A percentile compares a stretch with the other conserved stretches of the same genome.
Evolutionary conservation across 2,329 filamentous ascomycete genomes (phyloP).

Genomic region (Ophiostoma angusticollis): DNA sequence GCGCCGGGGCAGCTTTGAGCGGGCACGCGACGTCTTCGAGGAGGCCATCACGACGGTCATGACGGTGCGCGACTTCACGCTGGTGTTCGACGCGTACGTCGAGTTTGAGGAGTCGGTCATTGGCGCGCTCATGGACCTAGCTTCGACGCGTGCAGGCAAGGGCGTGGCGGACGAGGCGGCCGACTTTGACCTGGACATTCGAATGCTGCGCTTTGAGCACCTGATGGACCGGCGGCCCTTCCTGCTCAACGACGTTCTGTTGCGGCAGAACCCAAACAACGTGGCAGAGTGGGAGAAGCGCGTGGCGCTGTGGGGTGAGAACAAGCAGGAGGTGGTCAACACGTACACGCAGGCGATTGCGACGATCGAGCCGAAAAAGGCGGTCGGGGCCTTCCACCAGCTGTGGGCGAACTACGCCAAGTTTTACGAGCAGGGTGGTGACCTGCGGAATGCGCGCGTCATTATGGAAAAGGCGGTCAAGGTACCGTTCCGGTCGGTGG

Average conservation of each 20-base stretch:
- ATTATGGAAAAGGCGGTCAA: slow-evolving; percentile 98
- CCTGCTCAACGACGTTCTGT: slow-evolving; percentile 85
- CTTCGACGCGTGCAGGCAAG: slow-evolving; percentile 66
- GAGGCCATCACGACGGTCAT: slow-evolving; percentile 96
- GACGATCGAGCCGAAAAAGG: slow-evolving; percentile 87
- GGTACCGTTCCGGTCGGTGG: slow-evolving; percentile 95
- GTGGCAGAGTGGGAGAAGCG: slow-evolving; percentile 96
- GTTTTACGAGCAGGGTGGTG: slow-evolving; percentile 82
- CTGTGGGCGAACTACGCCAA: slow-evolving; percentile 96
- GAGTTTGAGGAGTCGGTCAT: slow-evolving; percentile 98
- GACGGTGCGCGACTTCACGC: slow-evolving; percentile 94
- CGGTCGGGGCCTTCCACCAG: slow-evolving; percentile 83
- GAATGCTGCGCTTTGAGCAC: slow-evolving; percentile 96
- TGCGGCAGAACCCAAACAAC: slow-evolving; percentile 92
- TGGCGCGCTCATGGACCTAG: slow-evolving; percentile 77
- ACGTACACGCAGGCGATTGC: slow-evolving; percentile 93
- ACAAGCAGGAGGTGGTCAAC: slow-evolving; percentile 79
- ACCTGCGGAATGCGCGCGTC: slow-evolving; percentile 70
- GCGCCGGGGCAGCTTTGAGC: slow-evolving; percentile 81
- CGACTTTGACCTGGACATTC: slow-evolving; percentile 88
- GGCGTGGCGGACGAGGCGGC: slow-evolving; percentile 67
- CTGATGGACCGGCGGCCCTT: slow-evolving; percentile 95
- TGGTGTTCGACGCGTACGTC: slow-evolving; percentile 90
- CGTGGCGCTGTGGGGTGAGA: slow-evolving; percentile 89
- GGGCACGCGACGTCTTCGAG: slow-evolving; percentile 84